These are phyloP conservation scores for Cystobasidium slooffiae DNA, from an alignment of 1,284 basidiomycete species.

Conservation along the genomic window DNA sequence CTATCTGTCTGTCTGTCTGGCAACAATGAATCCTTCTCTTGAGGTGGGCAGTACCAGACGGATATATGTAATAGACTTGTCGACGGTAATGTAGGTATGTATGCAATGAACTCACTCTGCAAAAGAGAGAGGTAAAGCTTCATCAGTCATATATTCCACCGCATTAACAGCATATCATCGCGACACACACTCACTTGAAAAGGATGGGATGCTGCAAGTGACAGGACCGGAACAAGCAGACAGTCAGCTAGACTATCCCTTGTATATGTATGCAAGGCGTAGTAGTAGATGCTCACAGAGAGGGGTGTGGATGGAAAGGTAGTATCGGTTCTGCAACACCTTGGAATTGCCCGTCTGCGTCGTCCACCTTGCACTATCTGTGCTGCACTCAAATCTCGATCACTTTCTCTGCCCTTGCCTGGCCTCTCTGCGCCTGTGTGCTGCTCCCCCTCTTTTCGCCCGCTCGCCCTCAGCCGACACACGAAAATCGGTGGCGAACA, in stretches of 20 bases:
- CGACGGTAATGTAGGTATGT: background rate
- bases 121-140: conserved; percentile 4
- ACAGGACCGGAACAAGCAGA: background rate
- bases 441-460: background rate
- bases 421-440: no score
- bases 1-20: background rate
- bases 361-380: background rate
- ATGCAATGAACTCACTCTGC: conserved; percentile 21
- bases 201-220: conserved; percentile 8
- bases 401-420: no score
- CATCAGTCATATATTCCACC: background rate
- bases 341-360: background rate
- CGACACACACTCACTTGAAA: conserved; percentile 23
- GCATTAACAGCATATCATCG: background rate
- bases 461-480: background rate
- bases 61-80: background rate
- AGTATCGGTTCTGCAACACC: background rate
- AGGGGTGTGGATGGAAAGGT: background rate
- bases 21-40: background rate
- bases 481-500: conserved; percentile 8
- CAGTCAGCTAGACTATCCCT: background rate
- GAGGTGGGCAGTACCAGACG: background rate
- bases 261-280: background rate
- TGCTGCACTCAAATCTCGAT: no score
- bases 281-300: background rate